Base-by-base conservation (phyloP, 2,329 filamentous ascomycete genomes). In the Metarhizium robertsii region DNA sequence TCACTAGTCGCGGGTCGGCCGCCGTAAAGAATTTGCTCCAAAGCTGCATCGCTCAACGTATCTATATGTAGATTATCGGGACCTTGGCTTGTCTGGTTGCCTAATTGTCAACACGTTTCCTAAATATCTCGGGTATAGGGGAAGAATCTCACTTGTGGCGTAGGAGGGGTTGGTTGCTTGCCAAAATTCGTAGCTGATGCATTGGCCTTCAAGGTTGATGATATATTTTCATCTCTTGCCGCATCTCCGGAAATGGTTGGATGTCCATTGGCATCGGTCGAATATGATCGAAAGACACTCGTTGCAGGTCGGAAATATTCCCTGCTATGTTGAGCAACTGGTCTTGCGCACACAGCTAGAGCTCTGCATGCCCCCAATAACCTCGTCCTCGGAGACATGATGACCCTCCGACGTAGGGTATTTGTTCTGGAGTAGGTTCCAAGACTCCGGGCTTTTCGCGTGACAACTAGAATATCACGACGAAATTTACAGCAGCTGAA, bases 1-100 rank as follows among this genome's bases (percentile, higher is more conserved):
- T 64, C 55, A 52, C 65, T 69, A 30, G 64, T 65, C 8, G 61
- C 61, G 16, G 61, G 60, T 36, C 68, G 66, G 6, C 71, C 69
- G 47, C 71, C 70, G 51, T 67, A 72, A 36, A 72, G 61, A 20
- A 73, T 61, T 53, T 71, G 61, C 53, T 72, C 69, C 30, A 73
- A 64, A 11, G 65, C 63, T 46, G 67, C 67, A 61, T 73, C 71
- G 56, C 71, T 69, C 8, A 73, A 56, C 13, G 60, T 48, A 10
- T 65, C 60, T 25, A 62, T 58, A 13, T 58, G 57, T 40, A 62
- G 61, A 47, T 6, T 29, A 6, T 48, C 29, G 13, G 30, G 13
- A 10, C 6, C 16, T 1, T 38, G 36, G 38, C 32, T 53, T 40
- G 40, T 34, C 56, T 57, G 50, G 25, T 32, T 25, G n/a, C 34